Percentiles rank a stretch among this genome's conserved stretches.
phyloP scores from a whole-genome alignment of 768 basidiomycete species.

The Baorangia bicolor region DNA sequence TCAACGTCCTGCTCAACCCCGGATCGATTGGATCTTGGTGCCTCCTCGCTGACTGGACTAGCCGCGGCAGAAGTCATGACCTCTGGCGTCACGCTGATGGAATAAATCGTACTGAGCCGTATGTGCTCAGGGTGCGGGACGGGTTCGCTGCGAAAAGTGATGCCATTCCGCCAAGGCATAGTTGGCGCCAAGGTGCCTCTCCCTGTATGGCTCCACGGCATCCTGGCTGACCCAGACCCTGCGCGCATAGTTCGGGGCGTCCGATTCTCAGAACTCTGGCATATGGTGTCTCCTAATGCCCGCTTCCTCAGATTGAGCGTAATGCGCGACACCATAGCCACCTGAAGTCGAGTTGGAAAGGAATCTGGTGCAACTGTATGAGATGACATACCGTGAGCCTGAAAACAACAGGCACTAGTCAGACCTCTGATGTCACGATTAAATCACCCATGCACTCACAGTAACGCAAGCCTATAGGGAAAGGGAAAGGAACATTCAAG shows the following conservation, averaged over 20 bases:
- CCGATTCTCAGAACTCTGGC: not conserved
- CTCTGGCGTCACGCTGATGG: not conserved
- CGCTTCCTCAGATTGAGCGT: conserved; percentile 57
- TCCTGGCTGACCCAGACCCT: not conserved
- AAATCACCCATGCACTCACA: conserved; percentile 31
- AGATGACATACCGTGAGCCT: conserved; percentile 14
- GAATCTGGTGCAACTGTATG: not conserved
- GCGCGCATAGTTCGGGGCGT: not conserved
- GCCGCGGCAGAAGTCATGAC: not conserved
- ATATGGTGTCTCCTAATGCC: not conserved
- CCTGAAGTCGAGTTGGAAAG: conserved; percentile 28
- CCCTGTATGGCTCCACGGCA: not conserved
- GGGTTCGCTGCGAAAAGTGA: not conserved
- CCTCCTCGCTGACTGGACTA: not conserved
- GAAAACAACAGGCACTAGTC: conserved; percentile 32
- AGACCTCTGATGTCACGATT: conserved; percentile 28
- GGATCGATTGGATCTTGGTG: not conserved
- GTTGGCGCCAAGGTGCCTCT: not conserved
- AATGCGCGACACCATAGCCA: conserved; percentile 70
- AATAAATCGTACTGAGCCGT: conserved; percentile 1
- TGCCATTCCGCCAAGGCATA: not conserved
- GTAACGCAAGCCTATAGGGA: conserved; percentile 34
- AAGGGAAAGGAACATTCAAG: not conserved
- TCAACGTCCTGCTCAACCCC: not conserved
- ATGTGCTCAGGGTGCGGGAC: not conserved